Conservation (phyloP, 306 rosid genomes). For the Purshia tridentata region DNA sequence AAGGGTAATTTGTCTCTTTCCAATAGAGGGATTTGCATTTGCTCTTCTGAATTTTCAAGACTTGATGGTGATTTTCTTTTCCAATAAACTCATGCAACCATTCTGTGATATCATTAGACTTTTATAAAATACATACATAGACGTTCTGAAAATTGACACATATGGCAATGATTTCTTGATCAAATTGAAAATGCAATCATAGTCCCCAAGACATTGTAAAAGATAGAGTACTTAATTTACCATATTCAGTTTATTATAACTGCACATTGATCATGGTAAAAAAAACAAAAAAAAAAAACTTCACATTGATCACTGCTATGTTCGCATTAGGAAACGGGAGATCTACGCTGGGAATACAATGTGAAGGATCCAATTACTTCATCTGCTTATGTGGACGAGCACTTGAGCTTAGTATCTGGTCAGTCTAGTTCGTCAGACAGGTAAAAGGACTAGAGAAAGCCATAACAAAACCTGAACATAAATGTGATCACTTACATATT, state of each 20-base stretch:
- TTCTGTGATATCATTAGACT: not conserved
- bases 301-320: conserved; percentile 14
- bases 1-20: not conserved
- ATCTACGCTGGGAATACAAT: conserved; percentile 64
- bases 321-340: conserved; percentile 60
- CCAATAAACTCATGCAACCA: not conserved
- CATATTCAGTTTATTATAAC: not conserved
- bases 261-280: not conserved
- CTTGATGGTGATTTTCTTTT: not conserved
- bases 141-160: not conserved
- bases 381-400: conserved; percentile 81
- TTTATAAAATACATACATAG: too few species aligned
- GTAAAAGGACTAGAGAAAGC: conserved; percentile 30
- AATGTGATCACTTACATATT: not conserved
- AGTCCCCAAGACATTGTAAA: not conserved
- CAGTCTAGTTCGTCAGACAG: conserved; percentile 51
- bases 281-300: too few species aligned
- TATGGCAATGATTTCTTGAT: not conserved
- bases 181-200: not conserved
- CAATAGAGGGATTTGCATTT: not conserved
- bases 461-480: not conserved
- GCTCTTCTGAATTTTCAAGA: not conserved
- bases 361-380: conserved; percentile 80
- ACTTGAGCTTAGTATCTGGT: conserved; percentile 43
- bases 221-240: not conserved